Evolutionary conservation across 2,329 filamentous ascomycete species (phyloP).

Genomic region (Hymenoscyphus fructigenus): DNA sequence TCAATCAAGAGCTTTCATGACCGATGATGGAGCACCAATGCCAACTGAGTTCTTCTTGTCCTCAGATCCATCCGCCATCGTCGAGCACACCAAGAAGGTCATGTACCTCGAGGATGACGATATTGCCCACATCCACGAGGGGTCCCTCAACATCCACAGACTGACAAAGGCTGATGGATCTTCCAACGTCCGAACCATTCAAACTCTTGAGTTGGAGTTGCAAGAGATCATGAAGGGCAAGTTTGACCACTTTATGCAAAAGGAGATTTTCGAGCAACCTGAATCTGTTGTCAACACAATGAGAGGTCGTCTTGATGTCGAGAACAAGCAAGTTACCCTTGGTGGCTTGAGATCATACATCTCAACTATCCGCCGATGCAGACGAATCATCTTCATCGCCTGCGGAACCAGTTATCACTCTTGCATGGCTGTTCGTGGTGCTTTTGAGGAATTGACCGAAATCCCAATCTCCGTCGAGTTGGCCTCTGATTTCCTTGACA

Average conservation of each 20-base stretch:
- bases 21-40: constrained; percentile 96
- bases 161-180: constrained; percentile 95
- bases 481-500: constrained; percentile 96
- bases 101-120: constrained; percentile 99
- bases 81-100: constrained; percentile 99
- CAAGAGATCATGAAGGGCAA: constrained; percentile 99
- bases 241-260: constrained; percentile 99
- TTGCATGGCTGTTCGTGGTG: constrained; percentile 97
- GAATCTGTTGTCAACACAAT: constrained; percentile 99
- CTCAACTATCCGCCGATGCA: constrained; percentile 91
- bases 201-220: constrained; percentile 97
- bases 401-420: constrained; percentile 98
- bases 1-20: constrained; percentile 97
- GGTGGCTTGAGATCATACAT: constrained; percentile 97
- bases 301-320: constrained; percentile 93
- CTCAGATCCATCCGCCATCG: constrained; percentile 95
- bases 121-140: constrained; percentile 99
- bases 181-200: constrained; percentile 95
- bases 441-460: constrained; percentile 96
- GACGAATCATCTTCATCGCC: constrained; percentile 97
- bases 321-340: constrained; percentile 92
- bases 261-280: constrained; percentile 99
- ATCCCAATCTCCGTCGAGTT: constrained; percentile 97
- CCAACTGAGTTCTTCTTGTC: constrained; percentile 99
- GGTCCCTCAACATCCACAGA: constrained; percentile 97